Evolutionary conservation across 176 grass and related monocot species (phyloP).

Genomic region (Rhipidocladum racemiflorum): DNA sequence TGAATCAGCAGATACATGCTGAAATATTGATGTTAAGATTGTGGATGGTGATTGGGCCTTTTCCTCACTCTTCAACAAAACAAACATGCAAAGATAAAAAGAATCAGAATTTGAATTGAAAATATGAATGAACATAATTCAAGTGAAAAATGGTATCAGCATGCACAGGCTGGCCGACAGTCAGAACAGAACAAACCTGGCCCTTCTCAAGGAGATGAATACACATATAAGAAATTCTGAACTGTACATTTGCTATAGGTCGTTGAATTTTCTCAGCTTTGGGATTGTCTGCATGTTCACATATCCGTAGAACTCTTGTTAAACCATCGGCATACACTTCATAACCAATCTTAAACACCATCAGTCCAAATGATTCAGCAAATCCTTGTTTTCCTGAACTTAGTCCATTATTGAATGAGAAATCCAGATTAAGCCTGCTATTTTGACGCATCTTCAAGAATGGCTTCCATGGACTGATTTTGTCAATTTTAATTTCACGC

Average conservation of each 20-base stretch:
- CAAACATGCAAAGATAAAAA: conserved; percentile 30
- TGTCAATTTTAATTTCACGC: conserved; percentile 89
- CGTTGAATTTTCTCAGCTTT: conserved; percentile 53
- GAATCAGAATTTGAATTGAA: neutral
- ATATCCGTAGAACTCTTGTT: conserved; percentile 68
- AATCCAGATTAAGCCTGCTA: conserved; percentile 64
- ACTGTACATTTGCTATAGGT: conserved; percentile 52
- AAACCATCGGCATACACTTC: conserved; percentile 87
- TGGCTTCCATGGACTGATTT: conserved; percentile 71
- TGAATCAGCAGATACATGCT: conserved; percentile 48
- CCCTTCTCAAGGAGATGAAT: conserved; percentile 73
- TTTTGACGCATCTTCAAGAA: conserved; percentile 67
- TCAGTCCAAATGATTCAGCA: conserved; percentile 53
- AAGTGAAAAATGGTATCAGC: neutral
- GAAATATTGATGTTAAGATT: conserved; percentile 53
- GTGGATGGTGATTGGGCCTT: conserved; percentile 36
- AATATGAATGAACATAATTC: neutral
- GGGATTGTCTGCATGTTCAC: conserved; percentile 42
- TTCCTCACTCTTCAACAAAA: conserved; percentile 48
- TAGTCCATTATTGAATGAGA: conserved; percentile 50
- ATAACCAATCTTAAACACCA: conserved; percentile 63
- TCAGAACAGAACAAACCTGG: conserved; percentile 54
- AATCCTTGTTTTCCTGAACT: conserved; percentile 49
- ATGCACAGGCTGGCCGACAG: neutral
- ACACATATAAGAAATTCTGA: conserved; percentile 55